A percentile compares a stretch with the other conserved stretches of the same genome.
phyloP scores from a whole-genome alignment of 108 stramenopile genomes.

The Cyclotella atomus region DNA sequence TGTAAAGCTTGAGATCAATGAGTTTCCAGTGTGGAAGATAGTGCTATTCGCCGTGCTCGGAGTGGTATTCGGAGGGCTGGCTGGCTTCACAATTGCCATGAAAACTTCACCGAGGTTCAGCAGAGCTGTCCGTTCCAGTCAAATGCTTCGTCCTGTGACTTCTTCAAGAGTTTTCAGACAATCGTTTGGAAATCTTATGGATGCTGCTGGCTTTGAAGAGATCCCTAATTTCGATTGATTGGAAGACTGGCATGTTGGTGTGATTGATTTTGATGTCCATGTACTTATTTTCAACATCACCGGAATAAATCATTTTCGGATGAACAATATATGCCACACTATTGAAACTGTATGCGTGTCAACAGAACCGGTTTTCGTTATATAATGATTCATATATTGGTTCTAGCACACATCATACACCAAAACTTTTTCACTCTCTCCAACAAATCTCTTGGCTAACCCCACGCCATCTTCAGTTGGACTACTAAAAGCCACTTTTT shows the following conservation, averaged over 20 bases:
- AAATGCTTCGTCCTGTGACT: slow-evolving; percentile 28
- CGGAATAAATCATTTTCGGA: too few species aligned
- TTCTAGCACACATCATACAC: slow-evolving; percentile 46
- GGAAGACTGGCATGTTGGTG: too few species aligned
- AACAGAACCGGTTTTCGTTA: too few species aligned
- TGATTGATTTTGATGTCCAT: too few species aligned
- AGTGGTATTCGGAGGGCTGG: slow-evolving; percentile 39
- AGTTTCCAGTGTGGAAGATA: slow-evolving; percentile 35
- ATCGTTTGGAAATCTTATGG: slow-evolving; percentile 31
- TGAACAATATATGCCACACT: too few species aligned
- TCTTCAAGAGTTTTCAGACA: slow-evolving; percentile 11
- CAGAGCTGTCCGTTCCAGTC: slow-evolving; percentile 23
- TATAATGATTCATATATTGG: too few species aligned
- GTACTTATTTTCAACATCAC: too few species aligned
- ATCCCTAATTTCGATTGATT: too few species aligned
- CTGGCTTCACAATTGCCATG: slow-evolving; percentile 79
- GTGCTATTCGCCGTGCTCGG: slow-evolving; percentile 47
- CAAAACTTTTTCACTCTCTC: slow-evolving; percentile 35
- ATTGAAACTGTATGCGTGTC: too few species aligned
- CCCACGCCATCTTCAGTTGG: slow-evolving; percentile 72
- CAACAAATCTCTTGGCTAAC: slow-evolving; percentile 65
- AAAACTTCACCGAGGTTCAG: slow-evolving; percentile 29
- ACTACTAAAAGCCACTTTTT: slow-evolving; percentile 80
- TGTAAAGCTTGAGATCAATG: slow-evolving; percentile 14
- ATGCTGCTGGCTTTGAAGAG: slow-evolving; percentile 21